phyloP scores from a whole-genome alignment of 2,329 filamentous ascomycete genomes.

The Beauveria caledonica region DNA sequence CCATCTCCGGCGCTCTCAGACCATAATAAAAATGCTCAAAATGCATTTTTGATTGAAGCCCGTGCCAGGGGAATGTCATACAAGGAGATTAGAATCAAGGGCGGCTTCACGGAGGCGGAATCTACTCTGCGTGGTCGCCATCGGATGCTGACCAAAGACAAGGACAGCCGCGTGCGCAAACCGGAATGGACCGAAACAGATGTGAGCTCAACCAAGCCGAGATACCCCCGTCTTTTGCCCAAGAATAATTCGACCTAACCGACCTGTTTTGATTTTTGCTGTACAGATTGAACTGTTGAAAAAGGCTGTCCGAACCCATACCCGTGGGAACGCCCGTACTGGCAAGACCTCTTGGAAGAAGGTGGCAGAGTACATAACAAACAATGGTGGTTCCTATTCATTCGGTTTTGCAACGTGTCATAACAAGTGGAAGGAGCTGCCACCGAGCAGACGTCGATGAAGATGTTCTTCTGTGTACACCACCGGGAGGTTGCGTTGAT shows the following conservation, averaged over 20 bases:
- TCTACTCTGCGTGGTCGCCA: constrained; percentile 64
- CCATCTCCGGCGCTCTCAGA: not conserved
- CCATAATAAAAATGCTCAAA: not conserved
- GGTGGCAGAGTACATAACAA: constrained; percentile 44
- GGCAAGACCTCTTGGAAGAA: constrained; percentile 47
- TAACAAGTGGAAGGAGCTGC: constrained; percentile 46
- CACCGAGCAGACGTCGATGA: not conserved
- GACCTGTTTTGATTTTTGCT: not conserved
- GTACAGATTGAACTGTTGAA: constrained; percentile 36
- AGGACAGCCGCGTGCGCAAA: constrained; percentile 53
- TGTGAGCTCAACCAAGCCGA: constrained; percentile 39
- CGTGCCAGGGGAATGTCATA: constrained; percentile 54
- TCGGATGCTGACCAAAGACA: constrained; percentile 56
- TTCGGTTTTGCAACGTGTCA: constrained; percentile 53
- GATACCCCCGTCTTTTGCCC: not conserved
- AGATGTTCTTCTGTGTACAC: not conserved
- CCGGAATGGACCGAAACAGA: constrained; percentile 56
- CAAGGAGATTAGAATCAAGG: constrained; percentile 49
- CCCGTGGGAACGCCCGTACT: constrained; percentile 19
- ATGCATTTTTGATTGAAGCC: constrained; percentile 39
- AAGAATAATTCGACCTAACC: not conserved
- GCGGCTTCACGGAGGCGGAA: constrained; percentile 55
- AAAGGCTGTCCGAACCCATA: constrained; percentile 28
- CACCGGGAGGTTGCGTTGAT: not conserved
- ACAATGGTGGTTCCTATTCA: constrained; percentile 46